phyloP scores from a whole-genome alignment of 2,329 filamentous ascomycete species.

The Colletotrichum orbiculare region DNA sequence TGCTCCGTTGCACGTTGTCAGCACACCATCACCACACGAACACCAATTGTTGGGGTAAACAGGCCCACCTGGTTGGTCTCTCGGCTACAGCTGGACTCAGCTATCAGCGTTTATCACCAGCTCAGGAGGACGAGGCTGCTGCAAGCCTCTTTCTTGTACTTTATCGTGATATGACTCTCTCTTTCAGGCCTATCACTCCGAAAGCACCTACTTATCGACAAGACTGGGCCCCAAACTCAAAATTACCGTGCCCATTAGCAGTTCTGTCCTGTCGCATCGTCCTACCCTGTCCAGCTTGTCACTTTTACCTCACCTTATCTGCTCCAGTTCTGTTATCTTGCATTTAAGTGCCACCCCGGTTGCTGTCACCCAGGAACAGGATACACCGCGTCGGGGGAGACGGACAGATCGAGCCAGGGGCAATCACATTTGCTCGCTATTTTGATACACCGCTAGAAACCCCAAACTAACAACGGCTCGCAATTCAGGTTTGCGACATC shows the following conservation, averaged over 20 bases:
- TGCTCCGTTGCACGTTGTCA: conserved; percentile 28
- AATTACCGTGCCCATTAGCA: neutral
- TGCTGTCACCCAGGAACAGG: conserved; percentile 4
- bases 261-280: conserved; percentile 3
- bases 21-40: conserved; percentile 27
- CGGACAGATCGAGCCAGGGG: conserved; percentile 17
- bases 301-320: conserved; percentile 16
- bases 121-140: conserved; percentile 14
- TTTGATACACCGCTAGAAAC: conserved; percentile 34
- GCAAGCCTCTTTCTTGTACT: conserved; percentile 27
- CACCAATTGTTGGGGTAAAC: conserved; percentile 12
- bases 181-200: conserved; percentile 8
- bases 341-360: conserved; percentile 15
- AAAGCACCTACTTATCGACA: conserved; percentile 7
- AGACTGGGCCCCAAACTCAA: conserved; percentile 21
- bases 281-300: conserved; percentile 22
- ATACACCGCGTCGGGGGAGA: conserved; percentile 9
- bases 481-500: conserved; percentile 8
- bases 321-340: conserved; percentile 27
- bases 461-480: conserved; percentile 13
- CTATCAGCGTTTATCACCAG: conserved; percentile 12
- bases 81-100: conserved; percentile 7
- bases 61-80: conserved; percentile 15
- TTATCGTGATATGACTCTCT: conserved; percentile 24
- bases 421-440: conserved; percentile 8